Conservation (phyloP, 305 asterid species). For the Fraxinus angustifolia region DNA sequence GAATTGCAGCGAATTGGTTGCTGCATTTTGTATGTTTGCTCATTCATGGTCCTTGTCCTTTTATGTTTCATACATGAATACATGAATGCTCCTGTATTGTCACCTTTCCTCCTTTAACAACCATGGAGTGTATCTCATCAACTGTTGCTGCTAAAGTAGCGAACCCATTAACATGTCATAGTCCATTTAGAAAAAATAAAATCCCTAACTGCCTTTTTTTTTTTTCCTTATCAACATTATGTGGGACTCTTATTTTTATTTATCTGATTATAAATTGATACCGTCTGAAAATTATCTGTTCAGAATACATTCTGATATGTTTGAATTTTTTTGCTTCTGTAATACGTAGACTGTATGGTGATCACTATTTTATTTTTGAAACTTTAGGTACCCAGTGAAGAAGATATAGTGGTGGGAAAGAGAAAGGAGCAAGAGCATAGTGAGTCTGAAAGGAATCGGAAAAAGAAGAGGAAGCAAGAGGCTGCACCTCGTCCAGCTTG, state of each 20-base stretch:
- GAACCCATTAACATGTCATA: neutral
- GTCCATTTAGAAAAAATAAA: neutral
- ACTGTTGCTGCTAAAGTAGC: neutral
- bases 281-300: neutral
- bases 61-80: neutral
- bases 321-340: constrained; percentile 8
- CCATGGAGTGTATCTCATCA: neutral
- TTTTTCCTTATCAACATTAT: neutral
- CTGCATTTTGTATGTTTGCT: constrained; percentile 13
- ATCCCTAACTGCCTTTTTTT: neutral
- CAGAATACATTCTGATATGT: neutral
- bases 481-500: constrained; percentile 85
- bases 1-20: neutral
- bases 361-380: constrained; percentile 6
- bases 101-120: neutral
- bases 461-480: constrained; percentile 69
- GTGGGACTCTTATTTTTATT: neutral
- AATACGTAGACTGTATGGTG: constrained; percentile 10
- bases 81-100: neutral
- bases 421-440: constrained; percentile 57
- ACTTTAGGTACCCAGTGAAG: constrained; percentile 57
- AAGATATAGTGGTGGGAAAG: constrained; percentile 45
- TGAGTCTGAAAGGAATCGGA: constrained; percentile 67
- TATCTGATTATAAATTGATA: neutral
- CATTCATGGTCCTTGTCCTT: neutral